phyloP scores from a whole-genome alignment of 2,329 filamentous ascomycete species.

The Diaporthe capsici region DNA sequence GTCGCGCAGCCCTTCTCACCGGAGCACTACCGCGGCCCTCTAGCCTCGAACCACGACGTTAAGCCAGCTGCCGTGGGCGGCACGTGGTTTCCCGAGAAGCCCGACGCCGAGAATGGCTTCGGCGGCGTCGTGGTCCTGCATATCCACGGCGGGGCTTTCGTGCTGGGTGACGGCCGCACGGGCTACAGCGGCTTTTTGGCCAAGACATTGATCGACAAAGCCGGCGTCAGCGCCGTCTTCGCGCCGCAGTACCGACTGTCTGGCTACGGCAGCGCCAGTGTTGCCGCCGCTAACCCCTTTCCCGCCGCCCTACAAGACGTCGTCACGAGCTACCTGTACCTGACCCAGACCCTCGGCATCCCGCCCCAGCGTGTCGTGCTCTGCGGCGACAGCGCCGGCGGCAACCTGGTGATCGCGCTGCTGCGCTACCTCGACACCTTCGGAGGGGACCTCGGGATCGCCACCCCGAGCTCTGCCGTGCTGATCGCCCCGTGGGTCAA shows the following conservation, averaged over 20 bases:
- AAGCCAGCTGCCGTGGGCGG: not conserved
- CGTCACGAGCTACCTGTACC: conserved; percentile 55
- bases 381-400: conserved; percentile 62
- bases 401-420: conserved; percentile 56
- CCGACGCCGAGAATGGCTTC: not conserved
- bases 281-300: conserved; percentile 49
- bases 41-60: not conserved
- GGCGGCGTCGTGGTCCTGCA: not conserved
- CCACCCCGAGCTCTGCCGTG: conserved; percentile 53
- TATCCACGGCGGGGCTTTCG: conserved; percentile 28
- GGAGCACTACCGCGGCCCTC: not conserved
- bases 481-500: conserved; percentile 50
- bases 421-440: conserved; percentile 60
- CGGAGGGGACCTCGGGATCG: conserved; percentile 51
- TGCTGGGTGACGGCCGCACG: conserved; percentile 17
- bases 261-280: conserved; percentile 49
- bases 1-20: conserved; percentile 2
- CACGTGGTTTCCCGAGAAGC: conserved; percentile 23
- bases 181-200: conserved; percentile 3
- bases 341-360: conserved; percentile 55
- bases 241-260: conserved; percentile 61
- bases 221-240: conserved; percentile 54
- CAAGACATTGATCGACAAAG: conserved; percentile 43
- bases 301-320: conserved; percentile 62
- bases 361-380: conserved; percentile 55